Evolutionary conservation across 108 stramenopile genomes (phyloP).

Genomic region (Cyclotella baltica): DNA sequence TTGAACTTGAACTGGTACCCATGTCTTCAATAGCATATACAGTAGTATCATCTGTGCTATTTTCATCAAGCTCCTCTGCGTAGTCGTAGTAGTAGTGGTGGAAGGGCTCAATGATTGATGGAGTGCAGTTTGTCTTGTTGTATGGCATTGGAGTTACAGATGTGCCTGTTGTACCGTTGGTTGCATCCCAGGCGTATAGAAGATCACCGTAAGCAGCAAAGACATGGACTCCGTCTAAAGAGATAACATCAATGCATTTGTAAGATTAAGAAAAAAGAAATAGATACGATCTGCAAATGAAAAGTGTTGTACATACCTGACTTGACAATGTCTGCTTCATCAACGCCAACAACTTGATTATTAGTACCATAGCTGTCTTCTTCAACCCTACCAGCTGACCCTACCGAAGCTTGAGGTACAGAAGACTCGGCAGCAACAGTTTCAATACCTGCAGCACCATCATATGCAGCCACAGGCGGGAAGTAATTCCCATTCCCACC

Average conservation of each 20-base stretch:
- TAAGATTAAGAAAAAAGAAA: not conserved
- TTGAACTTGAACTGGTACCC: constrained; percentile 5
- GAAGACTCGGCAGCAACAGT: not conserved
- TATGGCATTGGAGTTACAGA: constrained; percentile 53
- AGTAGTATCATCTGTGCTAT: not conserved
- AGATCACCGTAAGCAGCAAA: constrained; percentile 47
- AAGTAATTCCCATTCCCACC: constrained; percentile 14
- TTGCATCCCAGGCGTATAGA: constrained; percentile 41
- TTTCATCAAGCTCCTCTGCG: not conserved
- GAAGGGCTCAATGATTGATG: constrained; percentile 14
- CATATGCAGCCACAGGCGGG: constrained; percentile 16
- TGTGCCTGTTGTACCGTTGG: constrained; percentile 36
- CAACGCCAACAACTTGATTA: constrained; percentile 60
- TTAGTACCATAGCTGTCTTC: constrained; percentile 58
- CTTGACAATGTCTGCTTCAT: constrained; percentile 62
- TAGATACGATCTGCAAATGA: not conserved
- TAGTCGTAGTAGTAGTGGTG: constrained; percentile 1
- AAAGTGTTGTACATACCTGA: constrained; percentile 5
- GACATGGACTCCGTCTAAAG: constrained; percentile 24
- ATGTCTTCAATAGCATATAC: not conserved
- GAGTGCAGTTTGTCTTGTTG: constrained; percentile 35
- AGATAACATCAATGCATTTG: not conserved
- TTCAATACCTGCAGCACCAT: not conserved
- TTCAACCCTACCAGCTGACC: not conserved
- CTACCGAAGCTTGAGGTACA: not conserved